Percentiles rank a stretch among this genome's conserved stretches.
These are phyloP conservation scores for Salix purpurea DNA, from an alignment of 345 rosid species.

Conservation along the genomic window DNA sequence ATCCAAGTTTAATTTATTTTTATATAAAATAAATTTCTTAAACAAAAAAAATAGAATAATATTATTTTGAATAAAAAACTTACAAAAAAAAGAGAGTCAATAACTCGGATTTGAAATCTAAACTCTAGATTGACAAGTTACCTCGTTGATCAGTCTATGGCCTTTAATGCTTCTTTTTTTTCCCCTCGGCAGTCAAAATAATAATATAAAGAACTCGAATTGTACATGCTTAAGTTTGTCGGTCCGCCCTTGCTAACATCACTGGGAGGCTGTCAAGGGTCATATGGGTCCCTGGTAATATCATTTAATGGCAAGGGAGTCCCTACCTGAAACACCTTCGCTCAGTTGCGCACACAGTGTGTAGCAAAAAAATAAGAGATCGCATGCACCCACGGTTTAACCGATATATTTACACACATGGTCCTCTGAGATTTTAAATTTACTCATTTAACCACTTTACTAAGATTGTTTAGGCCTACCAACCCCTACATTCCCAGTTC, in stretches of 20 bases:
- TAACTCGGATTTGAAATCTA: no score
- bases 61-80: no score
- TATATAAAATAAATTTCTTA: no score
- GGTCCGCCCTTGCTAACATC: neutral
- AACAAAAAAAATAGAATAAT: no score
- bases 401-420: neutral
- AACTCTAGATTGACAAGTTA: no score
- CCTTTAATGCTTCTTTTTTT: no score
- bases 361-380: neutral
- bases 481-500: neutral
- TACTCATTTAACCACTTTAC: neutral
- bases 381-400: neutral
- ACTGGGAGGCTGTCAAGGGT: neutral
- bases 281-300: neutral
- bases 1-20: no score
- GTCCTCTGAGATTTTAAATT: neutral
- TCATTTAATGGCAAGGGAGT: neutral
- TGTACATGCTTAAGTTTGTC: neutral
- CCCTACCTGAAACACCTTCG: neutral
- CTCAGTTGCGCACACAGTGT: neutral
- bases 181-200: no score
- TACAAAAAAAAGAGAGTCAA: no score
- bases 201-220: no score
- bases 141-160: no score
- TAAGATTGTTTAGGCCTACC: neutral